phyloP scores from a whole-genome alignment of 1,284 basidiomycete species.

The Ustilago crameri region DNA sequence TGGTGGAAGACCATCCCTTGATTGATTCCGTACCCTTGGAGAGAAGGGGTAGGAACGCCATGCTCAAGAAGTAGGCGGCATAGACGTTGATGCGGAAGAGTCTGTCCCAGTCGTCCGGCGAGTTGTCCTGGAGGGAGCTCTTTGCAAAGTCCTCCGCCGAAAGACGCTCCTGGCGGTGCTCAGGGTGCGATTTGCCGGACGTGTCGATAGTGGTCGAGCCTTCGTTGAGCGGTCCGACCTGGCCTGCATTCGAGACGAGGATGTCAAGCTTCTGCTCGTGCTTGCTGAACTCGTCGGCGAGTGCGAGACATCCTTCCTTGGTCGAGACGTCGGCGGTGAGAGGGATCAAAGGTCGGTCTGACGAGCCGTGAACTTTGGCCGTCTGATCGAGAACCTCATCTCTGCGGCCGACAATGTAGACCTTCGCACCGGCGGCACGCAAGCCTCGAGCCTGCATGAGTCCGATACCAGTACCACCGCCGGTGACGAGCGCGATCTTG shows the following conservation, averaged over 20 bases:
- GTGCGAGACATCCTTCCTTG: constrained; percentile 43
- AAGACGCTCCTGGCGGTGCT: constrained; percentile 42
- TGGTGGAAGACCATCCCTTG: constrained; percentile 39
- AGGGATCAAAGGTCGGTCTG: constrained; percentile 25
- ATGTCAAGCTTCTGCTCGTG: constrained; percentile 50
- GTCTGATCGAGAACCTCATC: constrained; percentile 47
- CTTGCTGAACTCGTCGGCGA: constrained; percentile 39
- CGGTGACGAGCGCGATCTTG: constrained; percentile 78
- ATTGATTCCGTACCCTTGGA: constrained; percentile 36
- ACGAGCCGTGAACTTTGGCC: constrained; percentile 42
- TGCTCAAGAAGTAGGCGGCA: constrained; percentile 47
- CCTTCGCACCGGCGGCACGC: constrained; percentile 80
- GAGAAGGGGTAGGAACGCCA: constrained; percentile 53
- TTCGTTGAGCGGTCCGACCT: constrained; percentile 46
- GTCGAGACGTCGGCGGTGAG: constrained; percentile 45
- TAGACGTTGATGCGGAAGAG: constrained; percentile 53
- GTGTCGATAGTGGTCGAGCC: constrained; percentile 45
- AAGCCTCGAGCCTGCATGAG: constrained; percentile 80
- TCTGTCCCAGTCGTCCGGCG: constrained; percentile 56
- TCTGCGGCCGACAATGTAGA: constrained; percentile 73
- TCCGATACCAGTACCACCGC: constrained; percentile 81
- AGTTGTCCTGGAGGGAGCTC: constrained; percentile 47
- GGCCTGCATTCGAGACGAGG: constrained; percentile 51
- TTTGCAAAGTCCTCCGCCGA: constrained; percentile 39
- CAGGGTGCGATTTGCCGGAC: constrained; percentile 45